These are phyloP conservation scores for Tephrocybe sp. DNA, from an alignment of 768 basidiomycete species.

Conservation along the genomic window DNA sequence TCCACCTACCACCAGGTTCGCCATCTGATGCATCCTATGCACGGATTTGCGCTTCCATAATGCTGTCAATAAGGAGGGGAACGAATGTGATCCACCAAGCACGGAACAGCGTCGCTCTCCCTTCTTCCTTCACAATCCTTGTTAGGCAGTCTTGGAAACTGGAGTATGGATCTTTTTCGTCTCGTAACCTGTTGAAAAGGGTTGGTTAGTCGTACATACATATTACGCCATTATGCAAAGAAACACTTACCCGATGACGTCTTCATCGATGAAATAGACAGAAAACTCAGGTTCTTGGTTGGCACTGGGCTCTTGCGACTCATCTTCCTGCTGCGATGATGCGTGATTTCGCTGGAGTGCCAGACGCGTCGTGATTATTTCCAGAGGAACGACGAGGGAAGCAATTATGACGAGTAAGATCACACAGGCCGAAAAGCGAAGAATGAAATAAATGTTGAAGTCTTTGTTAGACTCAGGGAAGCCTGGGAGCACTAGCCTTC, in stretches of 20 bases:
- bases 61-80: conserved; percentile 7
- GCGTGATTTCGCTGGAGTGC: conserved; percentile 82
- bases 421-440: conserved; percentile 21
- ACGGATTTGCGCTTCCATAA: neutral
- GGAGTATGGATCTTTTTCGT: conserved; percentile 72
- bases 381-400: conserved; percentile 62
- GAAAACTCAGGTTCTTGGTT: neutral
- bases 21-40: neutral
- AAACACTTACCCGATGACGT: conserved; percentile 11
- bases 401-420: conserved; percentile 52
- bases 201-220: neutral
- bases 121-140: conserved; percentile 75
- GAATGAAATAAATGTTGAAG: neutral
- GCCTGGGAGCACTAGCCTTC: conserved; percentile 1
- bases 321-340: conserved; percentile 56
- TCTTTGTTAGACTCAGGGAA: conserved; percentile 1
- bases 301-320: conserved; percentile 26
- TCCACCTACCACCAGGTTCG: neutral
- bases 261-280: conserved; percentile 8
- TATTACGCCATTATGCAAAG: neutral
- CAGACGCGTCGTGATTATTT: conserved; percentile 71
- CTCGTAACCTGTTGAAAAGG: conserved; percentile 48
- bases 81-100: conserved; percentile 78
- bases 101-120: conserved; percentile 64
- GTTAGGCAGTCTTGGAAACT: conserved; percentile 71